Percentiles rank a stretch among this genome's conserved stretches.
Evolutionary conservation across 805 yeast species (phyloP).

Genomic region (Kockiozyma suomiensis): DNA sequence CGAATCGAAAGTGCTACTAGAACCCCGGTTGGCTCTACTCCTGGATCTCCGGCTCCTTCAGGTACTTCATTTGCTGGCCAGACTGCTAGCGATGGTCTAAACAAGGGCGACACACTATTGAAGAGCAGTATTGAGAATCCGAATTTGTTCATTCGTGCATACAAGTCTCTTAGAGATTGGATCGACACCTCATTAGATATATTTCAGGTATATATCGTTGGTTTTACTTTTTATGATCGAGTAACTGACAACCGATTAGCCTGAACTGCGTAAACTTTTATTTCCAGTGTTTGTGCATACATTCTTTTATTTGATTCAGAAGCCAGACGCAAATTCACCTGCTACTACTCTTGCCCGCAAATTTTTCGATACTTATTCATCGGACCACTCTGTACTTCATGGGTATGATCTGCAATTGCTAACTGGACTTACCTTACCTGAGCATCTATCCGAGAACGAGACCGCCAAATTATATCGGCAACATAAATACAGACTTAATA

Average conservation of each 20-base stretch:
- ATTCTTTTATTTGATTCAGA: constrained; percentile 74
- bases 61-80: constrained; percentile 24
- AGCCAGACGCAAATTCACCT: constrained; percentile 50
- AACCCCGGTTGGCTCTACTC: constrained; percentile 31
- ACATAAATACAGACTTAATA: constrained; percentile 71
- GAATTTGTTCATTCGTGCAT: constrained; percentile 75
- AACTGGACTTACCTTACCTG: constrained; percentile 73
- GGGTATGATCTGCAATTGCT: constrained; percentile 73
- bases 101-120: constrained; percentile 41
- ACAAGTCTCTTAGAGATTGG: constrained; percentile 81
- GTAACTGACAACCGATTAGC: constrained; percentile 39
- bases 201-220: constrained; percentile 51
- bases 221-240: background rate
- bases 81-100: constrained; percentile 19
- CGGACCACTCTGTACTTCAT: constrained; percentile 75
- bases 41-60: constrained; percentile 21
- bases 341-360: constrained; percentile 53
- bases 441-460: constrained; percentile 80
- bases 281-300: constrained; percentile 94
- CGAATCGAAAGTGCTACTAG: constrained; percentile 64
- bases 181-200: constrained; percentile 87
- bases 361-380: constrained; percentile 73
- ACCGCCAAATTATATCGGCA: constrained; percentile 73
- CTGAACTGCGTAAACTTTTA: constrained; percentile 78
- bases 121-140: constrained; percentile 52